These are phyloP conservation scores for Aspergillus brasiliensis DNA, from an alignment of 2,329 filamentous ascomycete species.

Conservation along the genomic window DNA sequence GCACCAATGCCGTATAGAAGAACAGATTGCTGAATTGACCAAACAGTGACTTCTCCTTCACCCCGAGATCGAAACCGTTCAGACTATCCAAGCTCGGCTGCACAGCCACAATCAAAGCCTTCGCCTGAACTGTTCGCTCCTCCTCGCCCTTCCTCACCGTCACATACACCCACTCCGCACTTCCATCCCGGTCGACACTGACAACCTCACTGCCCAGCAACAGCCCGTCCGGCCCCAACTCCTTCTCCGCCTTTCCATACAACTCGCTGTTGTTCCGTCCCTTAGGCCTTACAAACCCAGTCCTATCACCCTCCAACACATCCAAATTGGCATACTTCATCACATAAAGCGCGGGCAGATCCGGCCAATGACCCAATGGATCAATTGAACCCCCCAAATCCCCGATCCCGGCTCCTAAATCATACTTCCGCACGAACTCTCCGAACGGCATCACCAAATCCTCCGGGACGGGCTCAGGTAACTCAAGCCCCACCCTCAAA, in stretches of 20 bases:
- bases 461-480: slow-evolving; percentile 26
- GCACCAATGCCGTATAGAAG: slow-evolving; percentile 37
- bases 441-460: slow-evolving; percentile 19
- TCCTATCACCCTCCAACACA: neutral
- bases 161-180: slow-evolving; percentile 15
- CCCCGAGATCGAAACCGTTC: slow-evolving; percentile 33
- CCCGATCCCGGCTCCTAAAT: neutral
- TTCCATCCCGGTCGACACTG: neutral
- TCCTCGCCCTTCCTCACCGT: slow-evolving; percentile 25
- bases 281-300: neutral
- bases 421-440: slow-evolving; percentile 20
- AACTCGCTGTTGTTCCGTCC: neutral
- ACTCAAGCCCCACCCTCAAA: slow-evolving; percentile 11
- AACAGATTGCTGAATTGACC: slow-evolving; percentile 22
- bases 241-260: neutral
- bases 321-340: slow-evolving; percentile 9
- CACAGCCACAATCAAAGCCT: slow-evolving; percentile 40
- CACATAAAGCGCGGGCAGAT: slow-evolving; percentile 9
- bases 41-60: slow-evolving; percentile 35
- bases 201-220: neutral
- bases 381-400: neutral
- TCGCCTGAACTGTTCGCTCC: slow-evolving; percentile 36
- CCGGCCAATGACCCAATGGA: neutral
- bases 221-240: neutral
- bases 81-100: slow-evolving; percentile 40